Evolutionary conservation across 2,329 filamentous ascomycete genomes (phyloP).

Genomic region (Ampelomyces quisqualis): DNA sequence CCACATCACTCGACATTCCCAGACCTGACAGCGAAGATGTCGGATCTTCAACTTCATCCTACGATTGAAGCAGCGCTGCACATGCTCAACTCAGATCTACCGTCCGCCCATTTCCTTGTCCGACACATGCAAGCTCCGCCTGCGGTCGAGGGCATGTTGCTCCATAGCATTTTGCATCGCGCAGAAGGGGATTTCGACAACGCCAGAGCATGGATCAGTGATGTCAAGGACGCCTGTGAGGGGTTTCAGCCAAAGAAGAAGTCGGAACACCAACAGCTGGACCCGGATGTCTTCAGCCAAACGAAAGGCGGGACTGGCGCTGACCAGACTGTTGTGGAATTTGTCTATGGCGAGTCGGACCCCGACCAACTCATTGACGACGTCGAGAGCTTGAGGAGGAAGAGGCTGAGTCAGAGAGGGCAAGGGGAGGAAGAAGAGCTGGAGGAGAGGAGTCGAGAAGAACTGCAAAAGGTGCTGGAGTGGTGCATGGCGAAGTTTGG

Average conservation of each 20-base stretch:
- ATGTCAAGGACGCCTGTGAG: conserved; percentile 46
- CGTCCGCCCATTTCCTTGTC: conserved; percentile 54
- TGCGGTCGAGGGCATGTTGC: conserved; percentile 53
- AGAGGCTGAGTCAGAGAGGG: conserved; percentile 11
- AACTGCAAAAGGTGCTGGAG: conserved; percentile 46
- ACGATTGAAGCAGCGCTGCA: conserved; percentile 54
- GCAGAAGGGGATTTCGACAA: conserved; percentile 55
- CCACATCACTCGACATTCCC: conserved; percentile 15
- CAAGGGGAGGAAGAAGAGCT: conserved; percentile 29
- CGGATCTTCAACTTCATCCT: conserved; percentile 47
- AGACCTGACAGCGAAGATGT: conserved; percentile 20
- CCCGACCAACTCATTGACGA: conserved; percentile 35
- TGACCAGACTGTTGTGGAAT: conserved; percentile 12
- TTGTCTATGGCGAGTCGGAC: conserved; percentile 23
- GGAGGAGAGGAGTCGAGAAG: conserved; percentile 37
- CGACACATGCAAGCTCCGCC: conserved; percentile 55
- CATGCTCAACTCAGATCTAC: conserved; percentile 54
- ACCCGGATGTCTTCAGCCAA: conserved; percentile 4
- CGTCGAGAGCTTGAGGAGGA: conserved; percentile 44
- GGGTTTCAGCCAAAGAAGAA: conserved; percentile 28
- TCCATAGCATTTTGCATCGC: conserved; percentile 54
- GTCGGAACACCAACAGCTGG: conserved; percentile 17
- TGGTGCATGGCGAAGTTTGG: conserved; percentile 53
- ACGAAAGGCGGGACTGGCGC: conserved; percentile 7
- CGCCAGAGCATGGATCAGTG: conserved; percentile 51